Conservation (phyloP, 495 filamentous ascomycete species). For the Aspergillus panamensis region DNA sequence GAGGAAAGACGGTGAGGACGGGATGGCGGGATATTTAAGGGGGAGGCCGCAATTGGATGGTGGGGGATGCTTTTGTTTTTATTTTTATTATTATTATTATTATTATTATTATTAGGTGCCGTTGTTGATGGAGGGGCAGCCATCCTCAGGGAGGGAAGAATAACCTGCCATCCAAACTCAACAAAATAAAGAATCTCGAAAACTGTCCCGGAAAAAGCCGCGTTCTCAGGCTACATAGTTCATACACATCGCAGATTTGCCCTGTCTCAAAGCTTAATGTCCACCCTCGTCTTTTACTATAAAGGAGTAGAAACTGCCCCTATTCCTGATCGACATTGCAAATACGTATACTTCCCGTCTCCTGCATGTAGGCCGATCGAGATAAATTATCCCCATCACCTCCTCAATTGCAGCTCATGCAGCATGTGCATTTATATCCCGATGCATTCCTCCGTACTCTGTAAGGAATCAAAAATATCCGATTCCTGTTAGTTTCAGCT, state of each 20-base stretch:
- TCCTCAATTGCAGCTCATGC: not conserved
- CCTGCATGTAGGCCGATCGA: not conserved
- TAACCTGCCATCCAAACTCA: no score
- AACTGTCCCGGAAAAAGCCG: no score
- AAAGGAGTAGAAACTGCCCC: no score
- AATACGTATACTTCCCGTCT: not conserved
- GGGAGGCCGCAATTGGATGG: constrained; percentile 6
- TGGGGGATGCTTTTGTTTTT: not conserved
- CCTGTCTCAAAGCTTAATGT: not conserved
- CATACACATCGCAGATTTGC: not conserved
- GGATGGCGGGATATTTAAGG: constrained; percentile 22
- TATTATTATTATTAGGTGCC: no score
- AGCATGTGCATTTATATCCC: not conserved
- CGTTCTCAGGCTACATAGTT: no score
- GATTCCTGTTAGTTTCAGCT: not conserved
- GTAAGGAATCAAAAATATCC: no score
- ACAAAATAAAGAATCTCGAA: no score
- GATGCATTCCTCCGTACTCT: not conserved
- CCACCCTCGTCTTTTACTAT: not conserved
- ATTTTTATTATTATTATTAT: no score
- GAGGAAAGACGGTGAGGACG: constrained; percentile 8
- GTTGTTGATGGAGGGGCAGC: constrained; percentile 1
- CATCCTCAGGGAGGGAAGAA: no score
- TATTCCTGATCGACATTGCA: not conserved
- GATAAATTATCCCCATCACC: not conserved